Evolutionary conservation across 371 early-diverging fungal genomes (phyloP).

Genomic region (Nosema muscidifuracis): DNA sequence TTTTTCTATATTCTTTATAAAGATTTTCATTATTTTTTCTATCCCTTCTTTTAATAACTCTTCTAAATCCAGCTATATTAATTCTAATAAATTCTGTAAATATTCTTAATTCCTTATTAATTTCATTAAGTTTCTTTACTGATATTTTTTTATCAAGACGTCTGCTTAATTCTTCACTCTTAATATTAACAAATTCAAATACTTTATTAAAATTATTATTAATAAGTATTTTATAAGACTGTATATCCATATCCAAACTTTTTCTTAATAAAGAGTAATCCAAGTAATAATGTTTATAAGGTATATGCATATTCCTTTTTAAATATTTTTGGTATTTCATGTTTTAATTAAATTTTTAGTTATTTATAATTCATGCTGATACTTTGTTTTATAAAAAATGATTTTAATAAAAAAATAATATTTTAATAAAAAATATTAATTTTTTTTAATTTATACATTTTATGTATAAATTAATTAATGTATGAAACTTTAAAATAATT

Average conservation of each 20-base stretch:
- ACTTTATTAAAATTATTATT: conserved; percentile 31
- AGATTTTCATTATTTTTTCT: conserved; percentile 75
- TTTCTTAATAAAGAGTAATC: conserved; percentile 76
- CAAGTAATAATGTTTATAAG: conserved; percentile 79
- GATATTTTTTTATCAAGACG: neutral
- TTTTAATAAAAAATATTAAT: too few species aligned
- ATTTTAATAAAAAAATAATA: too few species aligned
- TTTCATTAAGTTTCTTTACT: neutral
- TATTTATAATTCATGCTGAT: too few species aligned
- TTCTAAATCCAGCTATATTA: conserved; percentile 87
- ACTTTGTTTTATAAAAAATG: too few species aligned
- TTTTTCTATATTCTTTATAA: conserved; percentile 75
- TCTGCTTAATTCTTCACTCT: conserved; percentile 7
- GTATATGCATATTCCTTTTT: conserved; percentile 70
- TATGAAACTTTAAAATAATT: too few species aligned
- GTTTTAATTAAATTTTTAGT: conserved; percentile 12
- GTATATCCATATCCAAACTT: neutral
- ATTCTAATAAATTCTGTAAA: conserved; percentile 79
- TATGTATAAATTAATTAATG: too few species aligned
- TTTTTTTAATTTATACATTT: too few species aligned
- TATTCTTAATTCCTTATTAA: conserved; percentile 69
- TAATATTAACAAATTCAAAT: conserved; percentile 28
- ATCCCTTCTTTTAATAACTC: conserved; percentile 90
- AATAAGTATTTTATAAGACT: conserved; percentile 19
- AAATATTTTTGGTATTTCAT: conserved; percentile 90